Base-by-base conservation (phyloP, 2,329 filamentous ascomycete genomes). In the Neoascochyta sp. region DNA sequence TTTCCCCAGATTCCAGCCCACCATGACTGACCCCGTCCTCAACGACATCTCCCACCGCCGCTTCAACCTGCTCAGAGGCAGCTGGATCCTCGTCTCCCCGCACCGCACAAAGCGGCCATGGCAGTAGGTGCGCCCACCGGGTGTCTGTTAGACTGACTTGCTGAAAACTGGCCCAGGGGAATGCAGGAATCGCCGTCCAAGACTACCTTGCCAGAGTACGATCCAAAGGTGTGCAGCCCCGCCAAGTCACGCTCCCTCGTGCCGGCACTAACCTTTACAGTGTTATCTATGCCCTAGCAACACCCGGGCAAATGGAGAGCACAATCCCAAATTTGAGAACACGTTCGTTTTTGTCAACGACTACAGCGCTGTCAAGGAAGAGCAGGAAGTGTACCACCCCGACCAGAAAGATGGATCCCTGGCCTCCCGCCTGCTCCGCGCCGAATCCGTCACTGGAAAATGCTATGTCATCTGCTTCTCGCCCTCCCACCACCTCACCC, bases 401-500 rank as follows among this genome's bases (percentile, higher is more conserved):
- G 62, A 68, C 13, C 61, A 66, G n/a, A 60, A 70, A 34, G 64
- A 68, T 52, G 70, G 68, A 41, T 68, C 74, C 50, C 70, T 89
- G 18, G 80, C 86, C 28, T 81, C 81, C 6, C 71, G 82, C 16
- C 78, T 98, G 21, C 78, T 98, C 20, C 79, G 79, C 50, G 90
- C 87, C 14, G 80, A 93, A 57, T 74, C 86, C 7, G 89, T 94
- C 34, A 95, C 86, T 28, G 92, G 92, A 43, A 90, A 90, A 69
- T 98, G 92, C 71, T 96, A 94, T 64, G 92, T 98, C 33, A 76
- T 98, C 31, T 95, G 89, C 34, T 98, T 98, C 66, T 92, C 88
- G 6, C 80, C 87, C 3, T 80, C 81, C 44, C 92, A 98, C 66
- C 84, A 95, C 63, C 68, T 93, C 38, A 98, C 92, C 3, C 78